phyloP scores from a whole-genome alignment of 345 rosid species.

The Aquilaria sinensis region DNA sequence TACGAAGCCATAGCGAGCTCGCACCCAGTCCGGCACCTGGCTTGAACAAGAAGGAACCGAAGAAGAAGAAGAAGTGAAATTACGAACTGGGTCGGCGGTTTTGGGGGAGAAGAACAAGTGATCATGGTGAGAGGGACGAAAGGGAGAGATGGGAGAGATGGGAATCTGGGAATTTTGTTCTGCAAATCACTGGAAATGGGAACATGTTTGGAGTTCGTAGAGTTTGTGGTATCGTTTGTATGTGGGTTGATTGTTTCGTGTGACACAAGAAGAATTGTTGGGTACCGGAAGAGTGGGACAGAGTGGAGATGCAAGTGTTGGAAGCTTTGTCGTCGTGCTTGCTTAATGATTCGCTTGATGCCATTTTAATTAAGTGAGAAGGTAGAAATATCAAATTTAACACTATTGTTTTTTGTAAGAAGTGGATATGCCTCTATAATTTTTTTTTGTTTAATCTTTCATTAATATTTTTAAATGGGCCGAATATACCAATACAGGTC shows the following conservation, averaged over 20 bases:
- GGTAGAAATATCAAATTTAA: too few species aligned
- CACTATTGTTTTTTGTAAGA: too few species aligned
- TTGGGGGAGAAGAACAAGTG: neutral
- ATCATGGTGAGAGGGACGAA: neutral
- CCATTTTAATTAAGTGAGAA: too few species aligned
- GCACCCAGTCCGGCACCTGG: constrained; percentile 36
- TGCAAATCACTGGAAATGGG: constrained; percentile 1
- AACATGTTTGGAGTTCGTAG: neutral
- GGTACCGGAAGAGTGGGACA: neutral
- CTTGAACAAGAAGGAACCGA: constrained; percentile 10
- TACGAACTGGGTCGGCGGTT: neutral
- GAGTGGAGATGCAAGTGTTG: neutral
- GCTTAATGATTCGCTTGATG: neutral
- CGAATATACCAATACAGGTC: too few species aligned
- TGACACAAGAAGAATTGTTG: too few species aligned
- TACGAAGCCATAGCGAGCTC: constrained; percentile 38
- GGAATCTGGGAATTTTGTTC: neutral
- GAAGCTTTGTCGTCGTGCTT: constrained; percentile 10
- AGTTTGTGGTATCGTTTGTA: constrained; percentile 1
- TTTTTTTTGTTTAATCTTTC: too few species aligned
- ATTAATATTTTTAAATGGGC: too few species aligned
- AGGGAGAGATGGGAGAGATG: neutral
- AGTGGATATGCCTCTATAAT: too few species aligned
- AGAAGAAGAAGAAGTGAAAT: constrained; percentile 4
- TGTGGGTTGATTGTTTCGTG: too few species aligned